Evolutionary conservation across 805 yeast genomes (phyloP).

Genomic region (Maudiozyma serrabonitensis): DNA sequence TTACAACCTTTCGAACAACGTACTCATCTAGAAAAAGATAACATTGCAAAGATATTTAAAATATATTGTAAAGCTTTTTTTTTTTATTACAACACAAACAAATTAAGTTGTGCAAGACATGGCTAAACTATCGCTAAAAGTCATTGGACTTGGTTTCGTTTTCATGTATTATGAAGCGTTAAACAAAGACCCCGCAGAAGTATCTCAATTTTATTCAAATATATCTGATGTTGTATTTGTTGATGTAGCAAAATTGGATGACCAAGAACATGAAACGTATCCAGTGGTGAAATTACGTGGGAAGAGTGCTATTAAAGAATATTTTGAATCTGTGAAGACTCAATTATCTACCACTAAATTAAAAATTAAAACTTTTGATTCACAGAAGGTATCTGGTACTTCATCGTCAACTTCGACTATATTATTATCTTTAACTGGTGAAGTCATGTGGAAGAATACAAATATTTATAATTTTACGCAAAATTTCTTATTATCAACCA

Average conservation of each 20-base stretch:
- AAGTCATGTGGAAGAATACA: constrained; percentile 26
- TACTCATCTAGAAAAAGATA: too few relatives aligned
- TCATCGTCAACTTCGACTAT: background rate
- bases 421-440: constrained; percentile 1
- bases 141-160: constrained; percentile 38
- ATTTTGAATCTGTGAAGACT: constrained; percentile 31
- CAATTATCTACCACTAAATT: constrained; percentile 34
- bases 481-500: constrained; percentile 50
- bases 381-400: background rate
- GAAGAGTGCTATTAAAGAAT: constrained; percentile 31
- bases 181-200: constrained; percentile 33
- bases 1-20: too few relatives aligned
- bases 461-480: constrained; percentile 54
- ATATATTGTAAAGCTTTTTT: too few relatives aligned
- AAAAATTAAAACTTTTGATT: constrained; percentile 1
- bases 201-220: constrained; percentile 33
- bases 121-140: constrained; percentile 8
- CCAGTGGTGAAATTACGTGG: constrained; percentile 29
- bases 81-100: too few relatives aligned
- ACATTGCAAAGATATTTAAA: too few relatives aligned
- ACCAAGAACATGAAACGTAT: constrained; percentile 23
- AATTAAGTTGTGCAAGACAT: background rate
- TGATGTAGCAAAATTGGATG: constrained; percentile 23
- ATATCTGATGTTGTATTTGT: constrained; percentile 35
- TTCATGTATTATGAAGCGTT: constrained; percentile 39